Conservation (phyloP, 2,329 filamentous ascomycete species). For the Penicillium brasilianum region DNA sequence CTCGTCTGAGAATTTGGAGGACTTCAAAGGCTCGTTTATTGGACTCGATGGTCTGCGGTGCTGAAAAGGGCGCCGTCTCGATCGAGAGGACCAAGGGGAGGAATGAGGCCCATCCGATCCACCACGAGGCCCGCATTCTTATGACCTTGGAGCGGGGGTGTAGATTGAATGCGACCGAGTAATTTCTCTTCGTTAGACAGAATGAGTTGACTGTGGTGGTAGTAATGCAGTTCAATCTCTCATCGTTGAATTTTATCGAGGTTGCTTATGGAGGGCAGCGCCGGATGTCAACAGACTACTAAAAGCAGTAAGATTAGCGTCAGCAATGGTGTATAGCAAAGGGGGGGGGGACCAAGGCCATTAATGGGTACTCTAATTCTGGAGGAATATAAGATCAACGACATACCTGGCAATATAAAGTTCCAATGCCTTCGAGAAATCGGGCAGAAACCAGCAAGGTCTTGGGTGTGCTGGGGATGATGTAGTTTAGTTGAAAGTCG, state of each 20-base stretch:
- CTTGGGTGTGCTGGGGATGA: conserved; percentile 24
- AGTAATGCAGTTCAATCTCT: conserved; percentile 14
- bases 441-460: conserved; percentile 7
- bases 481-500: conserved; percentile 19
- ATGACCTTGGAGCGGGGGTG: conserved; percentile 11
- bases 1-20: conserved; percentile 40
- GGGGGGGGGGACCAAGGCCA: conserved; percentile 3
- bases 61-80: conserved; percentile 38
- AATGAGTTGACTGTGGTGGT: not conserved
- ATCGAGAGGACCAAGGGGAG: conserved; percentile 38
- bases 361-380: not conserved
- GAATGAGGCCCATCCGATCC: conserved; percentile 40
- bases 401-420: conserved; percentile 2
- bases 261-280: conserved; percentile 16
- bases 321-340: conserved; percentile 4
- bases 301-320: conserved; percentile 34
- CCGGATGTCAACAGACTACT: conserved; percentile 44
- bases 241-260: conserved; percentile 11
- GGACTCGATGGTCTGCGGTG: conserved; percentile 31
- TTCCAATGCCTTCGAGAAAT: conserved; percentile 7
- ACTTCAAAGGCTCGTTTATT: conserved; percentile 37
- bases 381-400: not conserved
- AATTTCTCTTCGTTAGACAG: not conserved
- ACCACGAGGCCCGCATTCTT: conserved; percentile 42
- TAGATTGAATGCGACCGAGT: conserved; percentile 6